Base-by-base conservation (phyloP, 2,329 filamentous ascomycete species). In the Pseudocercospora vitis region DNA sequence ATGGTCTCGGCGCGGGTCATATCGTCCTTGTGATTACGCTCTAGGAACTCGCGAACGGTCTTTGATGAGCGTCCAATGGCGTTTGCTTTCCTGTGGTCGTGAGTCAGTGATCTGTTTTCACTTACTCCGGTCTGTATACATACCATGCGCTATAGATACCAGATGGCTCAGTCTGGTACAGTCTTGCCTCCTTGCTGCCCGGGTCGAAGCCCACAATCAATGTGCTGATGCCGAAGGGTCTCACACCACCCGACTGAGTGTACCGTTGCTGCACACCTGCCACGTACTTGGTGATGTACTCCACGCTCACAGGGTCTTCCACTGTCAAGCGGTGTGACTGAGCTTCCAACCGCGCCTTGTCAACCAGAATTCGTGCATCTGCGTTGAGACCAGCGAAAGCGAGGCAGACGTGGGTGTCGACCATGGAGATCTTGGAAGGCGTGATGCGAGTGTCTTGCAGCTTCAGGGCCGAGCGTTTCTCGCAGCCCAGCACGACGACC, bases 251-350 rank as follows among this genome's bases (percentile, higher is more conserved):
- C 69, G 91, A 95, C 80, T 99, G 94, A 44, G 94, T 99, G 81
- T 99, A 99, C 74, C 91, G 85, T 80, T 99, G 94, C 81, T 99
- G 94, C 65, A 99, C 94, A 53, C 92, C 89, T 50, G 94, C 94
- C 60, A 99, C 88, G 70, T 97, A 96, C 80, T 99, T 97, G 69
- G 94, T 97, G 71, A 99, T 96, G 81, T 99, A 99, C 78, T 99
- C 94, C 74, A 99, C 95, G 59, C 89, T 92, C 63, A 95, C 90
- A 52, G 94, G 92, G 72, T 99, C 95, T 73, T 99, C 94, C 55
- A 99, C 91, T 3, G 94, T 97, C 66, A 99, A 80, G 61, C 94
- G 88, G 78, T 99, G 94, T 65, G 91, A 96, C 77, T 99, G 94
- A 45, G 94, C 92, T 78, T 99, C 94, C 75, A 97, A 78, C 66